phyloP scores from a whole-genome alignment of 176 grass and related monocot species.

The Lolium multiflorum region DNA sequence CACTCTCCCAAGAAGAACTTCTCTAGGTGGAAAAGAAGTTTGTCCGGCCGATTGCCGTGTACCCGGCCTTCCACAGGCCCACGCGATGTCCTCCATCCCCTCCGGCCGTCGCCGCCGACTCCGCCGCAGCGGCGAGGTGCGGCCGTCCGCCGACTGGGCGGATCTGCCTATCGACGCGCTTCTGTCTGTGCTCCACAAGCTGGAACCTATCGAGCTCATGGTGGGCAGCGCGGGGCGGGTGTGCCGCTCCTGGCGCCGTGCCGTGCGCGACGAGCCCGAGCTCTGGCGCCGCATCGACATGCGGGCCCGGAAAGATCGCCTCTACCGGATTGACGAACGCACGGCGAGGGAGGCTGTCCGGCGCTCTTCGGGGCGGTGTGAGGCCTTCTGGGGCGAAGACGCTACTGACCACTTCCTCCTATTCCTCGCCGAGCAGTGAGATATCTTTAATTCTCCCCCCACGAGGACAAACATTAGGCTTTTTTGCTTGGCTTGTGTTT shows the following conservation, averaged over 20 bases:
- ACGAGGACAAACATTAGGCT: not conserved
- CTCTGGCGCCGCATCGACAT: conserved; percentile 7
- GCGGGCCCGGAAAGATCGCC: not conserved
- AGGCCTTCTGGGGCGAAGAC: conserved; percentile 20
- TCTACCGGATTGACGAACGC: not conserved
- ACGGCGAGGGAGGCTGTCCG: not conserved
- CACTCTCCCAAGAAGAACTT: not conserved
- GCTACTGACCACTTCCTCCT: not conserved
- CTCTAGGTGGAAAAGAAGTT: not conserved
- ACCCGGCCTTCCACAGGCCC: not conserved
- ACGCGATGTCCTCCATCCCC: conserved; percentile 3
- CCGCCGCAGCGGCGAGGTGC: conserved; percentile 2
- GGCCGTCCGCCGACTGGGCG: not conserved
- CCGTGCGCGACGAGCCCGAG: not conserved
- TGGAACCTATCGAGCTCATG: not conserved
- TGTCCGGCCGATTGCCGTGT: not conserved
- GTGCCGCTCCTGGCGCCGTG: conserved; percentile 8
- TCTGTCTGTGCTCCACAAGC: not conserved
- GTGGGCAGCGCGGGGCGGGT: not conserved
- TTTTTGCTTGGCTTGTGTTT: not conserved
- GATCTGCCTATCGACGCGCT: conserved; percentile 4
- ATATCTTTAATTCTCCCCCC: not conserved
- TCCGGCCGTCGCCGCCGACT: not conserved
- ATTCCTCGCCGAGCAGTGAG: conserved; percentile 27
- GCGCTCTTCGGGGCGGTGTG: not conserved